Conservation (phyloP, 495 filamentous ascomycete genomes). For the Podospora sp. region DNA sequence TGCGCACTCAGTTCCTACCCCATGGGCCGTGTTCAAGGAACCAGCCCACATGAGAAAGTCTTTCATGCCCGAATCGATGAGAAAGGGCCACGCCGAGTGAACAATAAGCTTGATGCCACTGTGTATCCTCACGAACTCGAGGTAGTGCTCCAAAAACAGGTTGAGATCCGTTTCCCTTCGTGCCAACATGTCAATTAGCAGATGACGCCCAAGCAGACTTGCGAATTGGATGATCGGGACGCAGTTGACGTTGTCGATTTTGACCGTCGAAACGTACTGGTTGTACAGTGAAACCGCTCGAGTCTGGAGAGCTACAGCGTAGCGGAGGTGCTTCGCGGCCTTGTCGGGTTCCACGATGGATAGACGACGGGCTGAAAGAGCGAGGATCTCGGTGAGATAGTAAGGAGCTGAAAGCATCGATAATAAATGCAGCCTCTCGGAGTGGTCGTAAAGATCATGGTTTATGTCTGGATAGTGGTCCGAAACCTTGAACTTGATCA, state of each 20-base stretch:
- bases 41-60: conserved; percentile 31
- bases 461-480: conserved; percentile 34
- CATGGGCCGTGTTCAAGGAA: conserved; percentile 16
- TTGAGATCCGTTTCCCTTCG: conserved; percentile 33
- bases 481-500: conserved; percentile 36
- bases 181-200: conserved; percentile 39
- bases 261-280: conserved; percentile 26
- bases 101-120: conserved; percentile 39
- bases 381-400: conserved; percentile 41
- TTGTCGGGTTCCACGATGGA: conserved; percentile 31
- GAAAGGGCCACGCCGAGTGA: conserved; percentile 35
- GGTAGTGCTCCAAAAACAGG: conserved; percentile 37
- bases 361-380: conserved; percentile 39
- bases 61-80: conserved; percentile 37
- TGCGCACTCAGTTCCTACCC: conserved; percentile 27
- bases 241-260: conserved; percentile 40
- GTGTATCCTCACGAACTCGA: conserved; percentile 33
- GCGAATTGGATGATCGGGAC: conserved; percentile 40
- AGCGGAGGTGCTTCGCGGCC: conserved; percentile 30
- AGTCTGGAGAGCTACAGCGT: conserved; percentile 39
- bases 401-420: conserved; percentile 37
- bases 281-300: conserved; percentile 44
- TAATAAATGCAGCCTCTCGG: conserved; percentile 21
- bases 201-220: conserved; percentile 37
- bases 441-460: conserved; percentile 23